These are phyloP conservation scores for Sphaerobolus stellatus DNA, from an alignment of 1,284 basidiomycete genomes.

Conservation along the genomic window DNA sequence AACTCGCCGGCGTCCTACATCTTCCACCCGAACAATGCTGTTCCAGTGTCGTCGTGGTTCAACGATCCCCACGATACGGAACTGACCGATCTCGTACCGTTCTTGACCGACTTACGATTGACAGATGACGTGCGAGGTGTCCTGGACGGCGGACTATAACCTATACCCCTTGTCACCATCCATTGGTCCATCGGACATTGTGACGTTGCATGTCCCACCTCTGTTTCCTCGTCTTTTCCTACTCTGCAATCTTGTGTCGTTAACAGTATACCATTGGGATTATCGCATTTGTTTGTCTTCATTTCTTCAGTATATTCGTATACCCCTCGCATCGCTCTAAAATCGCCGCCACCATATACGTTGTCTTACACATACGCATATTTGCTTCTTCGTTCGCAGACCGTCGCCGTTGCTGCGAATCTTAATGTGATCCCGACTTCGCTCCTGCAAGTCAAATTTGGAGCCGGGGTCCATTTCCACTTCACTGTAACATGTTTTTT, in stretches of 20 bases:
- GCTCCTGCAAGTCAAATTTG: background rate
- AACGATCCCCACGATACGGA: slow-evolving; percentile 98
- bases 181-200: slow-evolving; percentile 6
- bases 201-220: background rate
- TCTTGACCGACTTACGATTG: slow-evolving; percentile 82
- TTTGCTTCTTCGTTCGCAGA: background rate
- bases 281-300: too few relatives aligned
- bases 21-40: slow-evolving; percentile 99
- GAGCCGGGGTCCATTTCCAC: background rate
- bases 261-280: slow-evolving; percentile 2
- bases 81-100: slow-evolving; percentile 90
- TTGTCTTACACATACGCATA: background rate
- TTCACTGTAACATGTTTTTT: background rate
- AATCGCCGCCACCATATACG: background rate
- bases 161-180: background rate
- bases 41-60: slow-evolving; percentile 99
- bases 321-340: background rate
- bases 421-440: background rate
- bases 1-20: slow-evolving; percentile 99
- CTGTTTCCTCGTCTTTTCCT: background rate
- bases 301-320: too few relatives aligned
- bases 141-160: slow-evolving; percentile 76
- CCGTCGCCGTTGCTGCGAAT: background rate
- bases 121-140: slow-evolving; percentile 93
- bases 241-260: background rate